These are phyloP conservation scores for Lactarius pseudohatsudake DNA, from an alignment of 768 basidiomycete genomes.

Conservation along the genomic window DNA sequence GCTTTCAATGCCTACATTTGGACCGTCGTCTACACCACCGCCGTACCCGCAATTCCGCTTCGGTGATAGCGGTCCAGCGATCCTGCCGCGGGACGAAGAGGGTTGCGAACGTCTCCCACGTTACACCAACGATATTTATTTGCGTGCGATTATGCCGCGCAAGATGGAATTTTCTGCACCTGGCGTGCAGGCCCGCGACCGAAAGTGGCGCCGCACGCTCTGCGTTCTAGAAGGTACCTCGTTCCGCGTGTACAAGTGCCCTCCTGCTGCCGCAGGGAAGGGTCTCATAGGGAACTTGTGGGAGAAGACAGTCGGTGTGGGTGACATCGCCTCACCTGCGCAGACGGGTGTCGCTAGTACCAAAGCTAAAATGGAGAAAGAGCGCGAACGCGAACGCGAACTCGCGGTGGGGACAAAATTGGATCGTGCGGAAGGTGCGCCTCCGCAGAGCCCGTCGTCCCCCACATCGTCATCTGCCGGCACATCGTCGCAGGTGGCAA, in stretches of 20 bases:
- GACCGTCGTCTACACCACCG: constrained; percentile 57
- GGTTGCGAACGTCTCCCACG: constrained; percentile 75
- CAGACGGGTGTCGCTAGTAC: constrained; percentile 33
- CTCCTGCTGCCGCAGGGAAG: constrained; percentile 48
- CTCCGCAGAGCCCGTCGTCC: neutral
- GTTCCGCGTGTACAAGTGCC: constrained; percentile 70
- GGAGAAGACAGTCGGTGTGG: constrained; percentile 75
- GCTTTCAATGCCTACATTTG: constrained; percentile 71
- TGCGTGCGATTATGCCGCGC: constrained; percentile 77
- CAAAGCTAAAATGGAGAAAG: constrained; percentile 37
- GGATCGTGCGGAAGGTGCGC: neutral
- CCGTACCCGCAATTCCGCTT: constrained; percentile 59
- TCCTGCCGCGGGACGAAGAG: constrained; percentile 72
- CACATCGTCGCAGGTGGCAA: neutral
- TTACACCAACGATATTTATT: constrained; percentile 81
- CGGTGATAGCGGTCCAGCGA: constrained; percentile 30
- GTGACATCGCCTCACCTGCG: constrained; percentile 45
- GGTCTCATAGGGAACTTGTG: constrained; percentile 65
- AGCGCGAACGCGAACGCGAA: constrained; percentile 31
- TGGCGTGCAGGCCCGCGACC: constrained; percentile 83
- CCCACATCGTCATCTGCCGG: constrained; percentile 3
- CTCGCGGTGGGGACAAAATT: constrained; percentile 15
- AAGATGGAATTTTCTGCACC: constrained; percentile 92
- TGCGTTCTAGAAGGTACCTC: constrained; percentile 93
- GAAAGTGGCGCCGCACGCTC: constrained; percentile 88